Percentiles rank a stretch among this genome's conserved stretches.
Evolutionary conservation across 2,329 filamentous ascomycete species (phyloP).

Genomic region (Fusarium sarcochroum): DNA sequence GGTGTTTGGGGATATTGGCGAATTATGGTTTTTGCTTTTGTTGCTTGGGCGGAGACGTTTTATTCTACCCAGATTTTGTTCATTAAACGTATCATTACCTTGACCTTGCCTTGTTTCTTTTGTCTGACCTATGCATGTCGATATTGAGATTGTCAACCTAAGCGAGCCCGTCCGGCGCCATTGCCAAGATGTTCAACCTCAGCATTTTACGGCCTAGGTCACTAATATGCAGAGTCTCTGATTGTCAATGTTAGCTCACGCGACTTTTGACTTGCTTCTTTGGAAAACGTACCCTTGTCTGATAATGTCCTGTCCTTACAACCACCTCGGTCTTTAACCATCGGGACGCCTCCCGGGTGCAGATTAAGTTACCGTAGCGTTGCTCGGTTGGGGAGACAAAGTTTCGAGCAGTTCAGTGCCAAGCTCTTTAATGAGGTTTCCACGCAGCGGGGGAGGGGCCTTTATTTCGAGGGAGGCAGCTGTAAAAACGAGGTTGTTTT

Average conservation of each 20-base stretch:
- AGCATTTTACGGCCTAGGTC: slow-evolving; percentile 2
- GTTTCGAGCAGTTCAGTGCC: slow-evolving; percentile 18
- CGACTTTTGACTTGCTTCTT: neutral
- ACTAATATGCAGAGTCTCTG: slow-evolving; percentile 22
- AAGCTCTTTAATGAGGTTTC: slow-evolving; percentile 21
- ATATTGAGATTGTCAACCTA: neutral
- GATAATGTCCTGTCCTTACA: neutral
- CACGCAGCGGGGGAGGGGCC: slow-evolving; percentile 28
- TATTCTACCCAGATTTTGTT: slow-evolving; percentile 15
- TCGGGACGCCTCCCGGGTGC: slow-evolving; percentile 19
- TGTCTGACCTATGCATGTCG: neutral
- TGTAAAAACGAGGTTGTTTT: neutral
- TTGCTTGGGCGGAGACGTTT: slow-evolving; percentile 16
- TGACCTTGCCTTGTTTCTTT: neutral
- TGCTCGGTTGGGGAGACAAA: slow-evolving; percentile 10
- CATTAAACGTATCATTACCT: slow-evolving; percentile 24
- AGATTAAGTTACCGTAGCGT: neutral
- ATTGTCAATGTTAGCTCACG: slow-evolving; percentile 22
- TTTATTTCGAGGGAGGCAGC: slow-evolving; percentile 14
- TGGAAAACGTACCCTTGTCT: slow-evolving; percentile 9
- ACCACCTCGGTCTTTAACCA: neutral
- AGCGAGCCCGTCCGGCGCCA: slow-evolving; percentile 1
- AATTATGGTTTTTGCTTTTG: slow-evolving; percentile 28
- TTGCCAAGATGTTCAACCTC: slow-evolving; percentile 2
- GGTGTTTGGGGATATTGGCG: slow-evolving; percentile 35